Conservation (phyloP, 2,329 filamentous ascomycete species). For the Zarea fungicola region DNA sequence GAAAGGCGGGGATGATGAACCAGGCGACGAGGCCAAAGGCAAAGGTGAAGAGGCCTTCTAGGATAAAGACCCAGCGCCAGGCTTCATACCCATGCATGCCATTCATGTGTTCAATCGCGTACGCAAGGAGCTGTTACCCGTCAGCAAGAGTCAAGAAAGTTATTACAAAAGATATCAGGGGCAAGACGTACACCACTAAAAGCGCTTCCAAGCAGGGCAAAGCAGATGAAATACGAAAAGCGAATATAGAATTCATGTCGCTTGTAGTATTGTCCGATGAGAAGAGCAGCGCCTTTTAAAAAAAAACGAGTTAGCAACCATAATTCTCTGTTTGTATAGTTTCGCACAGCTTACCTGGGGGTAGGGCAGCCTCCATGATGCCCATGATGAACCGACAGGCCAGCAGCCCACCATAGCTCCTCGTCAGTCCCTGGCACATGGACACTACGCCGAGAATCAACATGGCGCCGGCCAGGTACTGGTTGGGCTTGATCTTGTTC, state of each 20-base stretch:
- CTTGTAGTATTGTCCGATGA: constrained; percentile 15
- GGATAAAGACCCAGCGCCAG: constrained; percentile 58
- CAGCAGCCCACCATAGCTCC: constrained; percentile 12
- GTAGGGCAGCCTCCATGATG: constrained; percentile 13
- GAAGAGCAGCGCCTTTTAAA: constrained; percentile 9
- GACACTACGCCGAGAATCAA: constrained; percentile 15
- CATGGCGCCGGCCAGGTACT: constrained; percentile 13
- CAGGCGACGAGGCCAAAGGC: constrained; percentile 42
- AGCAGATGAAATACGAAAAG: constrained; percentile 15
- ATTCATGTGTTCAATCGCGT: constrained; percentile 13
- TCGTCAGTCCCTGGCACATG: constrained; percentile 15
- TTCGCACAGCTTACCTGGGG: constrained; percentile 5
- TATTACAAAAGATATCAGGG: no score
- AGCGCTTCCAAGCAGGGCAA: constrained; percentile 13
- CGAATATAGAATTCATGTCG: constrained; percentile 14
- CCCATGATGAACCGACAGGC: constrained; percentile 15
- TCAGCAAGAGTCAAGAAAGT: background rate
- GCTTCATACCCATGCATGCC: constrained; percentile 17
- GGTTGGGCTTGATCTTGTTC: constrained; percentile 15
- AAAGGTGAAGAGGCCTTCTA: constrained; percentile 51
- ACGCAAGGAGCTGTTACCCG: constrained; percentile 12
- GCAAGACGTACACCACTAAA: constrained; percentile 14
- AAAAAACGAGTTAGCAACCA: background rate
- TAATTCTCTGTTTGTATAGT: background rate
- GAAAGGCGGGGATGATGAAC: constrained; percentile 45